phyloP scores from a whole-genome alignment of 1,284 basidiomycete species.

The Fomitopsis betulina region DNA sequence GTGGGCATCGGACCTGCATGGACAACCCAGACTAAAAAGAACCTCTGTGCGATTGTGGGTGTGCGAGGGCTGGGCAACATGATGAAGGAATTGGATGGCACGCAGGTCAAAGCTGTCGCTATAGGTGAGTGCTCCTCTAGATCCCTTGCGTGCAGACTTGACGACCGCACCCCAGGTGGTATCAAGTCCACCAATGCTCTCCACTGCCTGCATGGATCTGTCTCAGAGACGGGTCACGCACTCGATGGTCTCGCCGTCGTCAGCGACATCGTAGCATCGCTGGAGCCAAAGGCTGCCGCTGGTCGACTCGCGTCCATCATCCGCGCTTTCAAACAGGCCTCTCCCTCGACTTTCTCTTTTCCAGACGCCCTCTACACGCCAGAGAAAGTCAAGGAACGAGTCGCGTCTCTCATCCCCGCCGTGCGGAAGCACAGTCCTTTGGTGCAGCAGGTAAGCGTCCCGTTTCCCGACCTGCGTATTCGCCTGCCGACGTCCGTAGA shows the following conservation, averaged over 20 bases:
- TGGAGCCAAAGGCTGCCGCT: slow-evolving; percentile 58
- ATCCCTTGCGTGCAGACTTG: slow-evolving; percentile 1
- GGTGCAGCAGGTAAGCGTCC: slow-evolving; percentile 67
- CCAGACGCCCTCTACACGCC: slow-evolving; percentile 16
- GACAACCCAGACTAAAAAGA: slow-evolving; percentile 70
- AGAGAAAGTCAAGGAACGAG: slow-evolving; percentile 31
- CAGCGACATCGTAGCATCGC: slow-evolving; percentile 79
- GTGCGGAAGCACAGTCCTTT: slow-evolving; percentile 60
- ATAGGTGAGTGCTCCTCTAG: slow-evolving; percentile 59
- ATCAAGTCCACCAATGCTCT: slow-evolving; percentile 76
- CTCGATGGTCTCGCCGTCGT: slow-evolving; percentile 89
- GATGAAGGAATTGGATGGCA: slow-evolving; percentile 60
- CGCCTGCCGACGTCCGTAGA: slow-evolving; percentile 38
- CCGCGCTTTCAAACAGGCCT: slow-evolving; percentile 33
- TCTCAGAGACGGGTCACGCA: slow-evolving; percentile 49
- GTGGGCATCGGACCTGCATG: slow-evolving; percentile 84
- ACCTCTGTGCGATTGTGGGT: slow-evolving; percentile 55
- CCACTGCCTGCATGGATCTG: slow-evolving; percentile 66
- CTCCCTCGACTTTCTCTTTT: slow-evolving; percentile 17
- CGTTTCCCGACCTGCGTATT: slow-evolving; percentile 1
- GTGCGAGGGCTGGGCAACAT: slow-evolving; percentile 64
- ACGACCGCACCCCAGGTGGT: slow-evolving; percentile 51
- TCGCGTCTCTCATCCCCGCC: slow-evolving; percentile 42
- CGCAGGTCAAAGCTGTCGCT: slow-evolving; percentile 66
- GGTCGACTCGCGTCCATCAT: slow-evolving; percentile 41